phyloP scores from a whole-genome alignment of 208 protist species.

The Trypanosoma lewisi region DNA sequence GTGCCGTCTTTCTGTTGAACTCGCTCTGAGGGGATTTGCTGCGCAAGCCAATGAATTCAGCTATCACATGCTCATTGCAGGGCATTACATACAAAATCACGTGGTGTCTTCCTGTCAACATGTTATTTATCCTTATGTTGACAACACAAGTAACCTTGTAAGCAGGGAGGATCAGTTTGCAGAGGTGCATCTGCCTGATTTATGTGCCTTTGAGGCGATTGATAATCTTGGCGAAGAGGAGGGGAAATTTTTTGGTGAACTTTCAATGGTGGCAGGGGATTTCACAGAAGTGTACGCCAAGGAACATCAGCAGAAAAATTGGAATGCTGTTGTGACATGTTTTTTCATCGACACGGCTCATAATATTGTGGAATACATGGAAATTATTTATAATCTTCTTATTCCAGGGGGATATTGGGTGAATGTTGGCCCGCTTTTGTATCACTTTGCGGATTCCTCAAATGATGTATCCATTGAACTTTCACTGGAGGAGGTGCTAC shows the following conservation, averaged over 20 bases:
- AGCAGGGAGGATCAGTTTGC: conserved; percentile 87
- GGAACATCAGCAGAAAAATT: conserved; percentile 73
- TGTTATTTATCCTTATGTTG: conserved; percentile 90
- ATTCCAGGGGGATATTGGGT: conserved; percentile 94
- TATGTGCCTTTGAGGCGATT: conserved; percentile 81
- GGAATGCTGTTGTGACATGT: conserved; percentile 92
- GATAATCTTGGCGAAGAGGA: conserved; percentile 54
- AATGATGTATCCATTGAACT: conserved; percentile 90
- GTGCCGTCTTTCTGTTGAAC: conserved; percentile 94
- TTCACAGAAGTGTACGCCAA: conserved; percentile 96
- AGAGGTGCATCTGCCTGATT: conserved; percentile 89
- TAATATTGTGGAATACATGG: conserved; percentile 96
- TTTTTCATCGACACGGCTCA: conserved; percentile 98
- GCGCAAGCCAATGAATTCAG: conserved; percentile 97
- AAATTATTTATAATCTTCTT: conserved; percentile 91
- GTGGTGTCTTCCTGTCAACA: conserved; percentile 76
- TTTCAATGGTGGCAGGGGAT: conserved; percentile 97
- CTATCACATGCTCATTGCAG: conserved; percentile 97
- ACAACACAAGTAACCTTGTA: conserved; percentile 91
- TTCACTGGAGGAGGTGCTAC: conserved; percentile 83
- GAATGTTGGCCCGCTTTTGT: conserved; percentile 95
- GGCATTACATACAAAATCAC: conserved; percentile 96
- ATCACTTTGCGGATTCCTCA: conserved; percentile 92
- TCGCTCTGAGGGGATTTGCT: conserved; percentile 90
- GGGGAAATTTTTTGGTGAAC: conserved; percentile 62